Conservation (phyloP, 1,284 basidiomycete species). For the Hortiboletus rubellus region DNA sequence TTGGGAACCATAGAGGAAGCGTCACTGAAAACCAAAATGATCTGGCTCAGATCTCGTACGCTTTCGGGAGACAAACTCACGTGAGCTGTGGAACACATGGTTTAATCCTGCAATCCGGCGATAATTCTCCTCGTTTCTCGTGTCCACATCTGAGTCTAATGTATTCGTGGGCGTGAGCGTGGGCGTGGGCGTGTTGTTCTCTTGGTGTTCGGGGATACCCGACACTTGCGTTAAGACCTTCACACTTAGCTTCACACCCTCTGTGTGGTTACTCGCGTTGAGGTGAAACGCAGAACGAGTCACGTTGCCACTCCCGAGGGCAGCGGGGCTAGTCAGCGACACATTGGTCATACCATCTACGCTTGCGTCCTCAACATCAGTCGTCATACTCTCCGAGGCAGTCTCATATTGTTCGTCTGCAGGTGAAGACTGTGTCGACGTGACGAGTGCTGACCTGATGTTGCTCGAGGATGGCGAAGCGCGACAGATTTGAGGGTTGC, state of each 20-base stretch:
- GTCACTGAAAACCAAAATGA: conserved; percentile 47
- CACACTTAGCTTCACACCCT: neutral
- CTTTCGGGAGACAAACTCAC: conserved; percentile 43
- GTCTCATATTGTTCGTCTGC: conserved; percentile 30
- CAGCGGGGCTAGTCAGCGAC: conserved; percentile 20
- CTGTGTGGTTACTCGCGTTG: neutral
- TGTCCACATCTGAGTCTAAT: conserved; percentile 35
- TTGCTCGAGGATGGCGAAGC: neutral
- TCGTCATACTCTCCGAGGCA: conserved; percentile 27
- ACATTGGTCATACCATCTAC: conserved; percentile 20
- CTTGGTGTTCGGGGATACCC: conserved; percentile 12
- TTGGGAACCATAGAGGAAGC: conserved; percentile 70
- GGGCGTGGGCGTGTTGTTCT: conserved; percentile 49
- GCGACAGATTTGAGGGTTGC: neutral
- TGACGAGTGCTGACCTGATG: neutral
- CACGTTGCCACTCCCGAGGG: neutral
- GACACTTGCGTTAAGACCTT: conserved; percentile 24
- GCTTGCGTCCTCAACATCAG: conserved; percentile 11
- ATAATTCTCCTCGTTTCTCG: conserved; percentile 62
- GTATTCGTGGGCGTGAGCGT: conserved; percentile 51
- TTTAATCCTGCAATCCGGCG: conserved; percentile 47
- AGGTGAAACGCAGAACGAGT: neutral
- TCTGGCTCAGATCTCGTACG: neutral
- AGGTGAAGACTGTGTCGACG: conserved; percentile 22
- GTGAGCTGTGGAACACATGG: conserved; percentile 67